Evolutionary conservation across 306 rosid species (phyloP).

Genomic region (Rosa persica): DNA sequence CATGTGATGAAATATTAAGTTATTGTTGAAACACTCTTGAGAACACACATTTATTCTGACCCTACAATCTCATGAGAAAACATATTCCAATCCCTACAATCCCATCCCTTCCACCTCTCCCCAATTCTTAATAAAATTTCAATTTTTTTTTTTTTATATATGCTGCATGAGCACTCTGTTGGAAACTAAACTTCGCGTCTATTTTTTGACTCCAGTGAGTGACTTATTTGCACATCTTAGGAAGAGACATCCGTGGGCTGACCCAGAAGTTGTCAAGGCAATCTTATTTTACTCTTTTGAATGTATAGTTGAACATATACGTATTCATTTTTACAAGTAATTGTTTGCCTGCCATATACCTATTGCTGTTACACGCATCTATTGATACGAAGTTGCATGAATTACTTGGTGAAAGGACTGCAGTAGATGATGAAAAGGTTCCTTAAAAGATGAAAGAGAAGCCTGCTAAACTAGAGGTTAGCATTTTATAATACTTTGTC

Average conservation of each 20-base stretch:
- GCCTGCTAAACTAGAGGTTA: constrained; percentile 76
- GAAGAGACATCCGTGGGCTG: constrained; percentile 93
- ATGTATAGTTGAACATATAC: not conserved
- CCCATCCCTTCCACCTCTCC: not conserved
- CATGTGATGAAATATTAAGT: not conserved
- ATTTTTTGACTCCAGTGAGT: constrained; percentile 60
- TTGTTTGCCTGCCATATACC: not conserved
- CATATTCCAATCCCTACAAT: not conserved
- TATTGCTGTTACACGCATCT: constrained; percentile 49
- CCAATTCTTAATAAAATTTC: not conserved
- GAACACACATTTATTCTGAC: not conserved
- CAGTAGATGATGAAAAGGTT: constrained; percentile 83
- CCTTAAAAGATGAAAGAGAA: constrained; percentile 20
- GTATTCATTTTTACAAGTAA: not conserved
- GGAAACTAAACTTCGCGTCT: not conserved
- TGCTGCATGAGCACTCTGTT: not conserved
- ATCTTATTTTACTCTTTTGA: constrained; percentile 6
- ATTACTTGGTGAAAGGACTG: constrained; percentile 88
- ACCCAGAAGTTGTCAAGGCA: constrained; percentile 92
- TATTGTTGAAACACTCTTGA: no score
- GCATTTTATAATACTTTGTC: constrained; percentile 14
- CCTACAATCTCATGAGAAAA: no score
- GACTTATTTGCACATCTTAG: constrained; percentile 79
- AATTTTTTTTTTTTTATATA: not conserved
- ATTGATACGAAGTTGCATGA: constrained; percentile 69